Percentiles rank a stretch among this genome's conserved stretches.
phyloP scores from a whole-genome alignment of 768 basidiomycete genomes.

The Rhizopogon vinicolor region DNA sequence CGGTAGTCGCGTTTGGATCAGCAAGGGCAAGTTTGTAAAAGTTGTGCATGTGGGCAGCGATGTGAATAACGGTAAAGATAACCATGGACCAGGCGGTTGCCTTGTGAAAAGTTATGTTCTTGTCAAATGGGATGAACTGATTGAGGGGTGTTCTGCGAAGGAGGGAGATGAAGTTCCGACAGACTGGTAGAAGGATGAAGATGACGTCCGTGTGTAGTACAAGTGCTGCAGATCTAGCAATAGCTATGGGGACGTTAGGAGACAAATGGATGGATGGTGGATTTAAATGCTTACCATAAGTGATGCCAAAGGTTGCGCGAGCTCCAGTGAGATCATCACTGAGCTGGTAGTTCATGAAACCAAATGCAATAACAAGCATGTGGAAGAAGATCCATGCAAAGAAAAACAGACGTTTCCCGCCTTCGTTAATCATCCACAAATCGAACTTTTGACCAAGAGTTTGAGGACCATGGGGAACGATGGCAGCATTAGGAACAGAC shows the following conservation, averaged over 20 bases:
- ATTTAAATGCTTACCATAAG: slow-evolving; percentile 54
- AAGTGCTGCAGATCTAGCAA: slow-evolving; percentile 85
- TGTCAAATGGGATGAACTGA: slow-evolving; percentile 87
- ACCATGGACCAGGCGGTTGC: slow-evolving; percentile 91
- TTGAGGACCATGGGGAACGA: slow-evolving; percentile 31
- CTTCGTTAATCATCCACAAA: slow-evolving; percentile 95
- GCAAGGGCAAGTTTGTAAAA: slow-evolving; percentile 61
- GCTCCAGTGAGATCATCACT: slow-evolving; percentile 76
- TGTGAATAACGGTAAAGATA: slow-evolving; percentile 69
- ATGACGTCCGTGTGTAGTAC: slow-evolving; percentile 88
- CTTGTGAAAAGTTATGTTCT: slow-evolving; percentile 89
- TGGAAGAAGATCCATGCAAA: slow-evolving; percentile 79
- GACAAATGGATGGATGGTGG: background rate
- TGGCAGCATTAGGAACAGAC: slow-evolving; percentile 34
- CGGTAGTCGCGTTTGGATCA: slow-evolving; percentile 47
- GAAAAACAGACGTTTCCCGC: slow-evolving; percentile 76
- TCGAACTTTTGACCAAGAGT: slow-evolving; percentile 44
- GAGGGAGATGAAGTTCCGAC: slow-evolving; percentile 90
- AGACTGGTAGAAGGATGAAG: slow-evolving; percentile 92
- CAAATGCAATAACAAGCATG: slow-evolving; percentile 69
- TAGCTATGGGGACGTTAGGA: slow-evolving; percentile 41
- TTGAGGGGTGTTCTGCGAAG: slow-evolving; percentile 84
- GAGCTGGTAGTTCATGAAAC: slow-evolving; percentile 69
- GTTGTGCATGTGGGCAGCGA: slow-evolving; percentile 83
- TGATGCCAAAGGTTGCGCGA: slow-evolving; percentile 65